These are phyloP conservation scores for Protomyces inouyei DNA, from an alignment of 1,139 yeast genomes.

Conservation along the genomic window DNA sequence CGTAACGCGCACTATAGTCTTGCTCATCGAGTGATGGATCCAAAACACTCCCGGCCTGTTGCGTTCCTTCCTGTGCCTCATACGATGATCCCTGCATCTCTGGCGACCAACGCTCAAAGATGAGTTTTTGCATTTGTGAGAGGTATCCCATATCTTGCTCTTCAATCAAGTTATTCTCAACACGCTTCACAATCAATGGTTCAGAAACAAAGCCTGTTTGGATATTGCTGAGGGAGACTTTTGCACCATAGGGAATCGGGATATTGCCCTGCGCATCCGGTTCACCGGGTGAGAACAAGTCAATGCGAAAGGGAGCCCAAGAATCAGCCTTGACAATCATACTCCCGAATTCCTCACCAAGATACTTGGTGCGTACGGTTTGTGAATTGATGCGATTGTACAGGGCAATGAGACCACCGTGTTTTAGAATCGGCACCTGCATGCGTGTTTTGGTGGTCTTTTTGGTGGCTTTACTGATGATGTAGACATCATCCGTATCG, in stretches of 20 bases:
- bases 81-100: neutral
- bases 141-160: constrained; percentile 14
- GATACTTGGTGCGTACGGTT: constrained; percentile 27
- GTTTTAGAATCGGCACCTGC: constrained; percentile 2
- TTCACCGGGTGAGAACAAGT: neutral
- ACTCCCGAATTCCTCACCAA: constrained; percentile 9
- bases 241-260: constrained; percentile 23
- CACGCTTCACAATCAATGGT: constrained; percentile 25
- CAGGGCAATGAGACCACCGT: constrained; percentile 10
- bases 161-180: constrained; percentile 23
- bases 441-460: constrained; percentile 14
- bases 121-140: constrained; percentile 26
- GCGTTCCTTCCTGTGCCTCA: constrained; percentile 2
- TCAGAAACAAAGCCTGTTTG: constrained; percentile 4
- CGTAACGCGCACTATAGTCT: neutral
- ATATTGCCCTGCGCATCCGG: neutral
- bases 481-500: constrained; percentile 9
- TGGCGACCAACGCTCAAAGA: constrained; percentile 10
- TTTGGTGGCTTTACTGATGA: constrained; percentile 27
- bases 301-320: constrained; percentile 27
- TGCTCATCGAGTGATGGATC: neutral
- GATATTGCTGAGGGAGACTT: constrained; percentile 9
- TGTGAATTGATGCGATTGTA: constrained; percentile 29
- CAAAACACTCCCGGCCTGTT: neutral
- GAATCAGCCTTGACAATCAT: constrained; percentile 14